These are phyloP conservation scores for Phylloporus sp. DNA, from an alignment of 768 basidiomycete genomes.

Conservation along the genomic window DNA sequence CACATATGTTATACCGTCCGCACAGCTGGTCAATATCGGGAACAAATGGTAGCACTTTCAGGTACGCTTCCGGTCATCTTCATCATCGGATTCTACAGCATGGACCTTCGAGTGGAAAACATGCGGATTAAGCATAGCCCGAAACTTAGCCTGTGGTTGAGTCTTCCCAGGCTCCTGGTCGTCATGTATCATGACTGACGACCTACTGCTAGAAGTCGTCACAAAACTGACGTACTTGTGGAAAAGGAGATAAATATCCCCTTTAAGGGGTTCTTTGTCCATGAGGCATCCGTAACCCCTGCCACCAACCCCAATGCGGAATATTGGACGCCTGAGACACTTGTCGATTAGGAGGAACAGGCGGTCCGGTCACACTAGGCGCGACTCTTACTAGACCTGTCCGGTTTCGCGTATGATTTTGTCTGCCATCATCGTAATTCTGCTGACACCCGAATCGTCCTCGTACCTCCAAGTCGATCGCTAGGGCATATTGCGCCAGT, in stretches of 20 bases:
- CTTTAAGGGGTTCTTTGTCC: slow-evolving; percentile 17
- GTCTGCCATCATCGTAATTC: slow-evolving; percentile 1
- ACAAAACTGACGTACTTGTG: neutral
- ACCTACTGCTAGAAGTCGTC: neutral
- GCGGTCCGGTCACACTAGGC: slow-evolving; percentile 34
- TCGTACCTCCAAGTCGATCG: slow-evolving; percentile 74
- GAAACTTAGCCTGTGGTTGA: neutral
- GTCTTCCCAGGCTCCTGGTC: slow-evolving; percentile 13
- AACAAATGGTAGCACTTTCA: no score
- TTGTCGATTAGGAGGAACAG: slow-evolving; percentile 15
- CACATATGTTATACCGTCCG: neutral
- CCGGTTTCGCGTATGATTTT: slow-evolving; percentile 17
- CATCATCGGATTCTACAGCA: no score
- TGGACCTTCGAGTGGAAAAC: no score
- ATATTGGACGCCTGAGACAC: slow-evolving; percentile 23
- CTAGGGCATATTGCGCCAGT: slow-evolving; percentile 89
- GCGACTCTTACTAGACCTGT: slow-evolving; percentile 32
- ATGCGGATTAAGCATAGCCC: neutral
- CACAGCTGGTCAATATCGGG: neutral
- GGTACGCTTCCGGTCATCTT: no score
- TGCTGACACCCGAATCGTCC: neutral
- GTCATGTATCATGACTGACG: slow-evolving; percentile 21
- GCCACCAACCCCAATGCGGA: slow-evolving; percentile 61
- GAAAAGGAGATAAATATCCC: neutral
- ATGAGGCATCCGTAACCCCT: slow-evolving; percentile 36